Evolutionary conservation across 805 yeast genomes (phyloP).

Genomic region (Tetrapisispora nanseiensis): DNA sequence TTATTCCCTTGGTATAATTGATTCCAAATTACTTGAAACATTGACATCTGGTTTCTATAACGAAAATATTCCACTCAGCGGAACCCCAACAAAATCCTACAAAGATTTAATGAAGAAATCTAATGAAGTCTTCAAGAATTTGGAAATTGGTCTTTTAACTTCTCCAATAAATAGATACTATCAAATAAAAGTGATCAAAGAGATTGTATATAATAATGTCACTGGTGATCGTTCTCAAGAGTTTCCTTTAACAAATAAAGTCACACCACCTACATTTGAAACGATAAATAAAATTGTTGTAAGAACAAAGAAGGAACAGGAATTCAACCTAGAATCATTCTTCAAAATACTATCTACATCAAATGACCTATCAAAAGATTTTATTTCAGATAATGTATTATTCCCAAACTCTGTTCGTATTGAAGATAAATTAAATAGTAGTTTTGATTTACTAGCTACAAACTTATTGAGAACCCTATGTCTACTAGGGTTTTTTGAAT

Average conservation of each 20-base stretch:
- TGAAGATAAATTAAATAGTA: slow-evolving; percentile 30
- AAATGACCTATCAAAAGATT: slow-evolving; percentile 26
- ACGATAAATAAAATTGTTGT: slow-evolving; percentile 30
- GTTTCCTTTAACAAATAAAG: slow-evolving; percentile 40
- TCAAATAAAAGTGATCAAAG: slow-evolving; percentile 59
- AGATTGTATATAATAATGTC: slow-evolving; percentile 41
- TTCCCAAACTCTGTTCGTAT: slow-evolving; percentile 25
- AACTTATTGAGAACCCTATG: slow-evolving; percentile 44
- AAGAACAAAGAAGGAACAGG: slow-evolving; percentile 17
- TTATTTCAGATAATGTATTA: slow-evolving; percentile 26
- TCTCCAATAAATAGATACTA: slow-evolving; percentile 72
- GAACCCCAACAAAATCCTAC: slow-evolving; percentile 49
- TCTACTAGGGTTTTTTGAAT: slow-evolving; percentile 40
- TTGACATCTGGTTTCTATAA: slow-evolving; percentile 53
- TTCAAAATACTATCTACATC: slow-evolving; percentile 17
- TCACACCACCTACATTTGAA: slow-evolving; percentile 43
- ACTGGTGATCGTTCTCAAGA: slow-evolving; percentile 26
- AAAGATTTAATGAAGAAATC: slow-evolving; percentile 41
- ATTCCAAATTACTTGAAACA: slow-evolving; percentile 50
- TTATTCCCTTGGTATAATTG: slow-evolving; percentile 62
- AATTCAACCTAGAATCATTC: slow-evolving; percentile 25
- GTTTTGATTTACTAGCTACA: slow-evolving; percentile 49
- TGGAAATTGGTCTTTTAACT: slow-evolving; percentile 57
- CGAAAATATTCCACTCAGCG: slow-evolving; percentile 60
- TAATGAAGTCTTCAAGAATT: slow-evolving; percentile 42